Evolutionary conservation across 2,329 filamentous ascomycete genomes (phyloP).

Genomic region (Dothiorella sarmentorum): DNA sequence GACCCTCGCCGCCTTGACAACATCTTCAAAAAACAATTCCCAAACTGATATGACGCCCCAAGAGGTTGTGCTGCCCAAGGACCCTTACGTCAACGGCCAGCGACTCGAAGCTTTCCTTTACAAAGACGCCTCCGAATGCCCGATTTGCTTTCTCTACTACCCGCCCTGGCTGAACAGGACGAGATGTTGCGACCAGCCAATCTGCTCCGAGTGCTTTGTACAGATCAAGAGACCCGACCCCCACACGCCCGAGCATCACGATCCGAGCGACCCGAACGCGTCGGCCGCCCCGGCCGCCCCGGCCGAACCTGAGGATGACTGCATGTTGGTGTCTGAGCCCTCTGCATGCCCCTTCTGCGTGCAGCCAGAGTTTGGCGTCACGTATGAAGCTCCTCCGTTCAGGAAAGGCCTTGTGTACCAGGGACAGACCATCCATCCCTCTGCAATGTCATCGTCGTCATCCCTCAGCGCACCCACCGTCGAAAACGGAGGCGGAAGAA

Average conservation of each 20-base stretch:
- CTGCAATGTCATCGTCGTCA: conserved; percentile 83
- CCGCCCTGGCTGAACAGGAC: conserved; percentile 93
- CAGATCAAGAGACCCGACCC: conserved; percentile 95
- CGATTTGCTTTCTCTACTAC: conserved; percentile 95
- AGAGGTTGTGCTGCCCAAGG: conserved; percentile 74
- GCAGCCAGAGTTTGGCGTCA: conserved; percentile 93
- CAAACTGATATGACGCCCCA: conserved; percentile 69
- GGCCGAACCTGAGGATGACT: conserved; percentile 49
- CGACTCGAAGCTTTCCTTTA: conserved; percentile 90
- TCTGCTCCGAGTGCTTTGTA: conserved; percentile 98
- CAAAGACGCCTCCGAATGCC: conserved; percentile 85
- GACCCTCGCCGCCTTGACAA: conserved; percentile 78
- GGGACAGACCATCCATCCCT: conserved; percentile 48
- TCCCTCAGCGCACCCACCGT: conserved; percentile 58
- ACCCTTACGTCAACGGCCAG: conserved; percentile 91
- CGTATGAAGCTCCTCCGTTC: conserved; percentile 85
- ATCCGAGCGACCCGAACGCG: conserved; percentile 38
- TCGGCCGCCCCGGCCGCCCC: conserved; percentile 36
- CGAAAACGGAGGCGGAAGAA: conserved; percentile 39
- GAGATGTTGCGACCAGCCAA: conserved; percentile 89
- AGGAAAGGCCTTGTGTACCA: conserved; percentile 74
- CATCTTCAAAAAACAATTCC: conserved; percentile 69
- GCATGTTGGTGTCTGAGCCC: conserved; percentile 80
- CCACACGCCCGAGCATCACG: conserved; percentile 76
- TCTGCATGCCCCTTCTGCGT: conserved; percentile 94